These are phyloP conservation scores for Umbellularia californica DNA, from an alignment of 164 flowering plant genomes.

Conservation along the genomic window DNA sequence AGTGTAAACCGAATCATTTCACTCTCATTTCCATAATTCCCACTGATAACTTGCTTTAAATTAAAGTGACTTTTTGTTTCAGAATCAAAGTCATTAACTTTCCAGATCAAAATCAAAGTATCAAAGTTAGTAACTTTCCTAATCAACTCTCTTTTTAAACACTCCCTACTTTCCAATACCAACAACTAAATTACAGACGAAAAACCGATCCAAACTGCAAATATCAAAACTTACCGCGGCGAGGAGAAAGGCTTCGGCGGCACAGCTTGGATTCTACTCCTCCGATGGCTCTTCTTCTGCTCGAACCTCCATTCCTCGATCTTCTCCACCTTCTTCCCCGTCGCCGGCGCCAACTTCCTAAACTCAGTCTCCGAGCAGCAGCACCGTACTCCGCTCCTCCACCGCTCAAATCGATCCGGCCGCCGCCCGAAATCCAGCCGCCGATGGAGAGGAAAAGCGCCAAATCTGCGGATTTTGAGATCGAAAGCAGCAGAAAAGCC, in stretches of 20 bases:
- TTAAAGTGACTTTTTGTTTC: background rate
- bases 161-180: background rate
- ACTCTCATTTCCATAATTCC: background rate
- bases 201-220: too few species aligned
- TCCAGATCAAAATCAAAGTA: too few species aligned
- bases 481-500: constrained; percentile 34
- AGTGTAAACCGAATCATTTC: background rate
- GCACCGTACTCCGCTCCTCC: constrained; percentile 22
- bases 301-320: constrained; percentile 46
- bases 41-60: background rate
- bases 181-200: background rate
- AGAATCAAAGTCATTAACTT: too few species aligned
- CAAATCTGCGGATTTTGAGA: constrained; percentile 26
- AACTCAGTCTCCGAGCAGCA: constrained; percentile 44
- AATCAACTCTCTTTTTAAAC: background rate
- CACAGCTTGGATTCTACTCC: constrained; percentile 36
- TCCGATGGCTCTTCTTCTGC: constrained; percentile 29
- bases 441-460: background rate
- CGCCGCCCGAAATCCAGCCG: background rate
- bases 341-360: constrained; percentile 14
- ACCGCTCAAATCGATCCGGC: constrained; percentile 4
- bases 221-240: constrained; percentile 36
- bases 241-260: constrained; percentile 59
- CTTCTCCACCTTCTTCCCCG: constrained; percentile 33
- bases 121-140: too few species aligned